Evolutionary conservation across 768 basidiomycete species (phyloP).

Genomic region (Cystobasidium onofrii): DNA sequence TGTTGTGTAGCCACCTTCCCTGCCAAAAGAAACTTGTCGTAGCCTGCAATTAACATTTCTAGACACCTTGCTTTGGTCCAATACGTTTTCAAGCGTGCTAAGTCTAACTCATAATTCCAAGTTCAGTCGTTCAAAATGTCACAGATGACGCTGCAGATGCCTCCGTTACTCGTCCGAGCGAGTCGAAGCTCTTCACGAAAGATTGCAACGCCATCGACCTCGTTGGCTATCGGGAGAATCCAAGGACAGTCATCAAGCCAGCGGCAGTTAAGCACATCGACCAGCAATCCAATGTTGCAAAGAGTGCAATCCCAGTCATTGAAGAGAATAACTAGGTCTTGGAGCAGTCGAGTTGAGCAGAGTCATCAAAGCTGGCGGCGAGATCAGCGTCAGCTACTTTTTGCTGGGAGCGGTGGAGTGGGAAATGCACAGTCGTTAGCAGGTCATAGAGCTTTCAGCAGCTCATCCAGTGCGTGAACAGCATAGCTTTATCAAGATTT

Average conservation of each 20-base stretch:
- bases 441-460: not conserved
- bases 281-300: not conserved
- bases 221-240: not conserved
- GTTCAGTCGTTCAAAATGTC: too few species aligned
- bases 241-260: not conserved
- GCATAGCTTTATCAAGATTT: not conserved
- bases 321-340: not conserved
- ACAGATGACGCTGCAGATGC: not conserved
- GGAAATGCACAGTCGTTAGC: not conserved
- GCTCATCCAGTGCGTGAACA: not conserved
- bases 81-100: too few species aligned
- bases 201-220: not conserved
- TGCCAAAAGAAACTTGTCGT: too few species aligned
- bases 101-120: too few species aligned
- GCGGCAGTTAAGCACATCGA: not conserved
- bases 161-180: not conserved
- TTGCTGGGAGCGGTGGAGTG: not conserved
- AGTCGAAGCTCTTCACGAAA: not conserved
- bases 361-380: not conserved
- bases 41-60: too few species aligned
- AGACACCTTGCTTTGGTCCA: too few species aligned
- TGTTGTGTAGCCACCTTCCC: too few species aligned
- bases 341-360: not conserved
- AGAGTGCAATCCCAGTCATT: not conserved
- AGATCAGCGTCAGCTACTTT: slow-evolving; percentile 1